Evolutionary conservation across 1,284 basidiomycete species (phyloP), one percentile per base, ranked within the genome.

Genomic region (Sanghuangporus baumii): DNA sequence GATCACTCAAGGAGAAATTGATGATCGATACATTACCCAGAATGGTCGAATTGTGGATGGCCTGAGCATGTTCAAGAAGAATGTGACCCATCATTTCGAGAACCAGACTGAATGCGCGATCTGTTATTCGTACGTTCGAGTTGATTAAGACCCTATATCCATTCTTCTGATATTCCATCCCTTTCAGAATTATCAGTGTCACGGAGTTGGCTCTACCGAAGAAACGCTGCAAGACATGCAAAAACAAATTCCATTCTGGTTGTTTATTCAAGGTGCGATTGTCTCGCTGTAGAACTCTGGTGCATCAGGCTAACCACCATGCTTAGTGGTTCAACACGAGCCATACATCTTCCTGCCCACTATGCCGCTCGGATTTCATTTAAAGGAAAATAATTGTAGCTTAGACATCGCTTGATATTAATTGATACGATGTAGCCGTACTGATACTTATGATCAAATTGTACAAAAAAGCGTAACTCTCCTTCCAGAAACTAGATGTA

Each of bases 31-130:
- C 18, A 38, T 41, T 55, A n/a, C 18, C 38, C n/a, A 95, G 90
- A 96, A 96, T 71, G 96, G 96, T 4, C 85, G 90, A 51, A 91
- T 99, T 47, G 81, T 93, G 36, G 97, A 99, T 70, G 96, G 93
- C 0, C 74, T 99, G n/a, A 85, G 84, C 16, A 78, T 98, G 63
- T 99, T 98, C 83, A 97, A 96, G 78, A 92, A 91, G 77, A 99
- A 98, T 70, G 93, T 95, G 41, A 82, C 86, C 0, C 80, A 92
- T 38, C 93, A 97, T 74, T 98, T 98, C 70, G 93, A 95, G 67
- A 95, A 95, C 9, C 90, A 95, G 70, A 91, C 92, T 7, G 93
- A 96, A 70, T 96, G 97, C 74, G 88, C 95, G 1, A 97, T 97
- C 69, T 96, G 93, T 70, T 96, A 95, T 73, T 94, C 91, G 91